A percentile compares a stretch with the other conserved stretches of the same genome.
Conservation (phyloP, 805 yeast genomes). For the Nakazawaea ishiwadae region DNA sequence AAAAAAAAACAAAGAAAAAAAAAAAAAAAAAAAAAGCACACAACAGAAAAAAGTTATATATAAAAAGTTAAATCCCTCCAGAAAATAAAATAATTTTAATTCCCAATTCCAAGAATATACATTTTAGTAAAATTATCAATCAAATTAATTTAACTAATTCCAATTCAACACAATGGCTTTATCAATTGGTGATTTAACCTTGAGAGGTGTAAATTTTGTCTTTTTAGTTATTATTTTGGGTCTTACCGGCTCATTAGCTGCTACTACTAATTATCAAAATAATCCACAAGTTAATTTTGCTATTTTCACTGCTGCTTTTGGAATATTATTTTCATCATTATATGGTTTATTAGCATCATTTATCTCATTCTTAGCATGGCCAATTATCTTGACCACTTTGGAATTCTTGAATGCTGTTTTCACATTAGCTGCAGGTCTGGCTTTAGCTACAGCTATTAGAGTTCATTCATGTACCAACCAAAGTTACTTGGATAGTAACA, state of each 20-base stretch:
- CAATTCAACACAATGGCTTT: slow-evolving; percentile 36
- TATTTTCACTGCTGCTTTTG: slow-evolving; percentile 86
- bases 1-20: background rate
- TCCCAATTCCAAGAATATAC: background rate
- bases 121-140: background rate
- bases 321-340: slow-evolving; percentile 71
- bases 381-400: slow-evolving; percentile 63
- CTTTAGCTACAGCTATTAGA: slow-evolving; percentile 86
- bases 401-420: slow-evolving; percentile 89
- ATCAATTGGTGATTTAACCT: slow-evolving; percentile 68
- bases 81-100: too few species aligned
- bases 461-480: slow-evolving; percentile 80
- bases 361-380: slow-evolving; percentile 80
- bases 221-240: slow-evolving; percentile 80
- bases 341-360: slow-evolving; percentile 79
- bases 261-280: slow-evolving; percentile 44
- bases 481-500: slow-evolving; percentile 58
- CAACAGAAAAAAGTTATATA: background rate
- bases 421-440: slow-evolving; percentile 92
- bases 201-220: slow-evolving; percentile 71
- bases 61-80: too few species aligned
- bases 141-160: background rate
- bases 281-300: slow-evolving; percentile 85
- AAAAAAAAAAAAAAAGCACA: background rate
- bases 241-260: slow-evolving; percentile 82